These are phyloP conservation scores for Ceratocystis smalleyi DNA, from an alignment of 2,329 filamentous ascomycete species.

Conservation along the genomic window DNA sequence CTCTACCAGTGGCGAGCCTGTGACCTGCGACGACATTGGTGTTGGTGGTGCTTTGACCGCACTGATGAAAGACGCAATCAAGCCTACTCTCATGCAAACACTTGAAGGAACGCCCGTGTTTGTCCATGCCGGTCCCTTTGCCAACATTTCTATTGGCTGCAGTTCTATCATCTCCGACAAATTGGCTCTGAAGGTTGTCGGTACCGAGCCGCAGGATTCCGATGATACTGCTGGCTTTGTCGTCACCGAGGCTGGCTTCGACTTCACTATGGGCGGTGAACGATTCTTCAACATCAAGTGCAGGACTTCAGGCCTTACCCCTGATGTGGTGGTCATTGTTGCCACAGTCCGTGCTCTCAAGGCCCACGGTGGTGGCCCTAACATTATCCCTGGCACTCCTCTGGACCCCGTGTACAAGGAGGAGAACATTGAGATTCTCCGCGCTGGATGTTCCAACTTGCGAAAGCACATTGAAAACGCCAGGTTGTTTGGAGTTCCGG, in stretches of 20 bases:
- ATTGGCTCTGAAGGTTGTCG: conserved; percentile 86
- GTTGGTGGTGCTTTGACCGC: conserved; percentile 83
- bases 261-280: conserved; percentile 99
- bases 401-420: conserved; percentile 80
- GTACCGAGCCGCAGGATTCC: conserved; percentile 83
- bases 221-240: conserved; percentile 71
- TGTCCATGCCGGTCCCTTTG: conserved; percentile 92
- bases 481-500: conserved; percentile 73
- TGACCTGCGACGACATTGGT: conserved; percentile 92
- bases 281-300: conserved; percentile 99
- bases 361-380: conserved; percentile 91
- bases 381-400: conserved; percentile 71
- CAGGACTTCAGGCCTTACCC: conserved; percentile 77
- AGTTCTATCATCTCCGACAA: conserved; percentile 91
- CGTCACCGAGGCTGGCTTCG: conserved; percentile 92
- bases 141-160: conserved; percentile 95
- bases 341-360: conserved; percentile 92
- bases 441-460: conserved; percentile 81
- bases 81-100: conserved; percentile 97
- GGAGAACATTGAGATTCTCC: conserved; percentile 84
- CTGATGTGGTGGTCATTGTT: conserved; percentile 87
- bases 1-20: conserved; percentile 69
- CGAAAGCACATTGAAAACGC: conserved; percentile 92
- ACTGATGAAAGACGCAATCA: conserved; percentile 95
- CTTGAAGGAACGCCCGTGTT: conserved; percentile 94